Conservation (phyloP, 768 basidiomycete species). For the Obba rivulosa region DNA sequence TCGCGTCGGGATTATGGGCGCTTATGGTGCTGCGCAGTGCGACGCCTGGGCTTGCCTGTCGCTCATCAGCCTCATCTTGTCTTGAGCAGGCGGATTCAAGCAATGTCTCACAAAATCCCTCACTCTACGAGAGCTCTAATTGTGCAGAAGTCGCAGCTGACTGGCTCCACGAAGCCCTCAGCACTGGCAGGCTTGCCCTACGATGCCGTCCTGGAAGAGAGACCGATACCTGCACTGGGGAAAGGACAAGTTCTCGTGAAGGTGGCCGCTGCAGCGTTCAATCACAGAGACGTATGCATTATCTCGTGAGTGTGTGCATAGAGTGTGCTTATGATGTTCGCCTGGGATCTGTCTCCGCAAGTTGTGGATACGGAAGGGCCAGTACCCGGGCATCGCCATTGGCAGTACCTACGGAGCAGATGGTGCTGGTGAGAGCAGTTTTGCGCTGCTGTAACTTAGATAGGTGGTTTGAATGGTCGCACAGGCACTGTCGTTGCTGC, state of each 20-base stretch:
- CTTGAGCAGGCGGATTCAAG: no score
- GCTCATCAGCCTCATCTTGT: no score
- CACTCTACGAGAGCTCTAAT: constrained; percentile 43
- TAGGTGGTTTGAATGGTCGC: not conserved
- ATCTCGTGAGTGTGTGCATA: not conserved
- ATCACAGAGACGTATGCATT: constrained; percentile 61
- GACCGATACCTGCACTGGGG: constrained; percentile 44
- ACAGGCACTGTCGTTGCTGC: constrained; percentile 60
- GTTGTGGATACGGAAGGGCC: constrained; percentile 71
- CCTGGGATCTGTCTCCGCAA: constrained; percentile 21
- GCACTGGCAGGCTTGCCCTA: constrained; percentile 21
- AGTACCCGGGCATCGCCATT: constrained; percentile 57
- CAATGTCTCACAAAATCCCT: constrained; percentile 24
- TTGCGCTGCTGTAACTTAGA: no score
- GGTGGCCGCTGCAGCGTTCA: constrained; percentile 68
- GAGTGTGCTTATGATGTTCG: not conserved
- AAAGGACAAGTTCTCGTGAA: constrained; percentile 59
- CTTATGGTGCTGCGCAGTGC: no score
- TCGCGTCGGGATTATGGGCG: no score
- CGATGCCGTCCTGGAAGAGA: constrained; percentile 49
- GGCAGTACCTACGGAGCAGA: constrained; percentile 67
- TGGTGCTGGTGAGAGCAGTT: constrained; percentile 58
- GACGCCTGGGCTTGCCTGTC: no score
- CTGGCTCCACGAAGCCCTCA: no score
- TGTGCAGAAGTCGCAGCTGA: constrained; percentile 35